phyloP scores from a whole-genome alignment of 2,329 filamentous ascomycete genomes.

The Pseudocercospora crystallina region DNA sequence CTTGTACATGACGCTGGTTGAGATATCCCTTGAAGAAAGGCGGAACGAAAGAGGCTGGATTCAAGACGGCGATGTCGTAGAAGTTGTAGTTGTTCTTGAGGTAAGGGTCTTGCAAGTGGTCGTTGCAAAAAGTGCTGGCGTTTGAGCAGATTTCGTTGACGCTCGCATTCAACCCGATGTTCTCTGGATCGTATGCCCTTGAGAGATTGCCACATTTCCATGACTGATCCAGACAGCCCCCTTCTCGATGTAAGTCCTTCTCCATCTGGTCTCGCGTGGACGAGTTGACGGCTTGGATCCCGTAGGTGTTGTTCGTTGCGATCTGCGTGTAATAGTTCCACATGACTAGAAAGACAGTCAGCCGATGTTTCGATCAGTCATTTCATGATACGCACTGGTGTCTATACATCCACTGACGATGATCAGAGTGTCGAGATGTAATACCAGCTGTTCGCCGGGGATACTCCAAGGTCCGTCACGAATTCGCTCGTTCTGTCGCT shows the following conservation, averaged over 20 bases:
- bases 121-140: conserved; percentile 48
- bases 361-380: too few relatives aligned
- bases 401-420: conserved; percentile 55
- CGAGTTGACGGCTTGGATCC: conserved; percentile 53
- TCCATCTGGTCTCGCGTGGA: conserved; percentile 56
- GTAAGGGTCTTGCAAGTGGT: conserved; percentile 24
- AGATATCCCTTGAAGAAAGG: conserved; percentile 46
- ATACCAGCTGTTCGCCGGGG: conserved; percentile 37
- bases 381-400: conserved; percentile 22
- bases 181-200: conserved; percentile 49
- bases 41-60: conserved; percentile 37
- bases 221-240: conserved; percentile 57
- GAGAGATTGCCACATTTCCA: conserved; percentile 45
- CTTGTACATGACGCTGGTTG: conserved; percentile 56
- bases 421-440: conserved; percentile 54
- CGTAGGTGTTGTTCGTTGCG: conserved; percentile 59
- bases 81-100: conserved; percentile 41
- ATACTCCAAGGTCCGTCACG: conserved; percentile 44
- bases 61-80: conserved; percentile 49
- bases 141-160: conserved; percentile 44
- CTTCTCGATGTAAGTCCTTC: conserved; percentile 52
- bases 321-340: conserved; percentile 49
- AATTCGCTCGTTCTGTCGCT: conserved; percentile 57
- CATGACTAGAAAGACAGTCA: conserved; percentile 38
- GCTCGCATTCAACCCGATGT: conserved; percentile 38